Conservation (phyloP, 2,329 filamentous ascomycete species). For the Epichloe elymi region DNA sequence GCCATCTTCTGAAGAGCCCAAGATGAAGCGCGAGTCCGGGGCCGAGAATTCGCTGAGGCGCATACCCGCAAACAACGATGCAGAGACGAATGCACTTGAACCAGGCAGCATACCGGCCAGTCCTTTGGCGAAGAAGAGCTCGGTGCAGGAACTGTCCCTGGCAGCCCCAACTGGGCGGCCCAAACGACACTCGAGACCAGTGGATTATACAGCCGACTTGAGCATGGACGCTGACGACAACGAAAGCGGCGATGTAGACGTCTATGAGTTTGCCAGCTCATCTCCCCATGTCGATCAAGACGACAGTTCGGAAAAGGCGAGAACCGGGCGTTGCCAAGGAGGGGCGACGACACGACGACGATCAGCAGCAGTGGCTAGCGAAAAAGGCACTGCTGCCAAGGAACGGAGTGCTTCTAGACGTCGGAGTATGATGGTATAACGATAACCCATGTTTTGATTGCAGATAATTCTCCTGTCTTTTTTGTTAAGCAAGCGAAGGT, state of each 20-base stretch:
- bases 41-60: slow-evolving; percentile 19
- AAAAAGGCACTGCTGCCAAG: slow-evolving; percentile 17
- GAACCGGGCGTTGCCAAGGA: slow-evolving; percentile 17
- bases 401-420: slow-evolving; percentile 28
- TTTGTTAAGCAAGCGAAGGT: slow-evolving; percentile 2
- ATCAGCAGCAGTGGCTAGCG: slow-evolving; percentile 25
- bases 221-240: slow-evolving; percentile 2
- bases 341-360: slow-evolving; percentile 24
- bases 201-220: slow-evolving; percentile 2
- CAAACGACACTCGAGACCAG: slow-evolving; percentile 23
- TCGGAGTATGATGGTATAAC: slow-evolving; percentile 48
- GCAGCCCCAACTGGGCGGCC: slow-evolving; percentile 25
- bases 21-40: slow-evolving; percentile 22
- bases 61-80: slow-evolving; percentile 8
- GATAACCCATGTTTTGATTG: slow-evolving; percentile 21
- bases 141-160: slow-evolving; percentile 16
- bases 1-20: slow-evolving; percentile 12
- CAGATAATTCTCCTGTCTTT: not conserved
- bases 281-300: slow-evolving; percentile 27
- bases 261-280: slow-evolving; percentile 41
- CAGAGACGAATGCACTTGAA: slow-evolving; percentile 5
- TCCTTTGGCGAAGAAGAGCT: slow-evolving; percentile 28
- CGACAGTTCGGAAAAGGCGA: slow-evolving; percentile 13
- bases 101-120: slow-evolving; percentile 20
- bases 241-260: slow-evolving; percentile 24